Percentiles rank a stretch among this genome's conserved stretches.
Evolutionary conservation across 805 yeast genomes (phyloP).

Genomic region (Priceomyces haplophilus): DNA sequence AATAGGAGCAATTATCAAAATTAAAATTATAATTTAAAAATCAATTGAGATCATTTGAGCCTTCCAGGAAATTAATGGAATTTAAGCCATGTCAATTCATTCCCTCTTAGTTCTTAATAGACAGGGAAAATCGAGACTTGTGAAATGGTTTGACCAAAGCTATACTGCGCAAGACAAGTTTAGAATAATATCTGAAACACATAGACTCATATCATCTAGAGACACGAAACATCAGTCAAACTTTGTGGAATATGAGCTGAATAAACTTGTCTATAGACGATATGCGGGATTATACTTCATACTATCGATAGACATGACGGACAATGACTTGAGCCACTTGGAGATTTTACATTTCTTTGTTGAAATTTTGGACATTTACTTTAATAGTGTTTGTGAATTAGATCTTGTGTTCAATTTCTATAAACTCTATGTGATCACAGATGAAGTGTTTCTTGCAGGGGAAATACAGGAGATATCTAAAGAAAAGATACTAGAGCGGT

Average conservation of each 20-base stretch:
- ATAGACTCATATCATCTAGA: constrained; percentile 73
- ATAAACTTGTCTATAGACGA: constrained; percentile 76
- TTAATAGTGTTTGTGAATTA: constrained; percentile 88
- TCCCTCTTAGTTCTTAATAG: constrained; percentile 81
- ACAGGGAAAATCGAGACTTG: constrained; percentile 88
- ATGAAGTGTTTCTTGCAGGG: constrained; percentile 87
- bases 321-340: constrained; percentile 77
- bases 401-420: constrained; percentile 91
- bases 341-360: constrained; percentile 87
- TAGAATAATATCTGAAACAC: constrained; percentile 58
- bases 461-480: constrained; percentile 86
- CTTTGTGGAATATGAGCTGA: constrained; percentile 59
- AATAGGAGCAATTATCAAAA: background rate
- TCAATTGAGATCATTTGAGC: too few relatives aligned
- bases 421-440: constrained; percentile 76
- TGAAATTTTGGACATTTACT: constrained; percentile 80
- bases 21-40: too few relatives aligned
- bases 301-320: constrained; percentile 74
- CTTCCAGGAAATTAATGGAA: background rate
- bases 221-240: constrained; percentile 83
- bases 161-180: constrained; percentile 29
- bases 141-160: constrained; percentile 63
- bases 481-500: constrained; percentile 57
- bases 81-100: constrained; percentile 62
- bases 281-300: constrained; percentile 91